Base-by-base conservation (phyloP, 1,139 yeast species). In the Geotrichum candidum region DNA sequence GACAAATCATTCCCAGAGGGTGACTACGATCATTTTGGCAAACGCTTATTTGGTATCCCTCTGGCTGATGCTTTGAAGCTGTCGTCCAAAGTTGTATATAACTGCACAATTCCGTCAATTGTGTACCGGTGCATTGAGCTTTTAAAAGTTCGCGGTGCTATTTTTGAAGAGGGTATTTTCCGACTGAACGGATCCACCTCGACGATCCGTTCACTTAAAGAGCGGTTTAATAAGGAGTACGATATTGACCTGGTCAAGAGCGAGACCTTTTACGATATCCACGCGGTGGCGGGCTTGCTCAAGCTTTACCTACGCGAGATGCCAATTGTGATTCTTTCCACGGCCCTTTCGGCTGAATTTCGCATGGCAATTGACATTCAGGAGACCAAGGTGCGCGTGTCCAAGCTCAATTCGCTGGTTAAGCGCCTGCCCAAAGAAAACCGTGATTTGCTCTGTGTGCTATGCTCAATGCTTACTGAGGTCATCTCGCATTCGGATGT, bases 141-240 rank as follows among this genome's bases (percentile, higher is more conserved):
- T 68, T 78, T 94, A 57, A 80, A 82, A 60, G 81, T 79, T 56
- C 82, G 86, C 27, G 85, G 88, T 11, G 97, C 96, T 0, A 78
- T 88, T 23, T 83, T 83, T 65, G 96, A 90, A 73, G 97, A 92
- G 71, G 99, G 99, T 2, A 83, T 94, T 1, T 94, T 94, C 76
- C 80, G 99, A 65, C 78, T 92, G 62, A 90, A 95, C 73, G 99
- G 99, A 1, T 88, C 96, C 45, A 89, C 94, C 60, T 82, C 92
- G 0, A 81, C 87, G 56, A 90, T 94, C 31, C 82, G 89, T 63
- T 82, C 80, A 51, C 79, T 94, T 56, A 90, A 88, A 69, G 90
- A 86, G 52, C 79, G 78, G 57, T 94, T 91, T 65, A 75, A 77
- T 53, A 65, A 63, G 31, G 79, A 82, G 18, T 82, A 82, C 65